Evolutionary conservation across 768 basidiomycete species (phyloP).

Genomic region (Daedaleopsis sinensis): DNA sequence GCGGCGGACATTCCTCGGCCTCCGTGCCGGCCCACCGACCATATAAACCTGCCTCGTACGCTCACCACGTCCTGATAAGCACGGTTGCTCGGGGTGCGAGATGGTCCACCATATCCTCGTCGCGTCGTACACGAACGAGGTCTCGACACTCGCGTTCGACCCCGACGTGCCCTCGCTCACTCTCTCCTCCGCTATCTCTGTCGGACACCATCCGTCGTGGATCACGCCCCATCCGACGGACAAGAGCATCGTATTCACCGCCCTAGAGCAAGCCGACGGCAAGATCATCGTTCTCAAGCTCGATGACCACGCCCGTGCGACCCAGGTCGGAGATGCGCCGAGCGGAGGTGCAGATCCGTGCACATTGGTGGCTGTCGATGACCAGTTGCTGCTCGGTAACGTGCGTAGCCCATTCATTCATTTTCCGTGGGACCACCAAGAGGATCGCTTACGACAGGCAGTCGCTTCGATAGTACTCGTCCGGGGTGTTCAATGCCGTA

Average conservation of each 20-base stretch:
- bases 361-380: conserved; percentile 57
- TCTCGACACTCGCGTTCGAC: conserved; percentile 69
- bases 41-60: conserved; percentile 13
- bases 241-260: conserved; percentile 62
- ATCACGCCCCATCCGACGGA: conserved; percentile 62
- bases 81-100: not conserved
- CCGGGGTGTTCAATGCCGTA: conserved; percentile 59
- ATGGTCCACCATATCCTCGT: conserved; percentile 52
- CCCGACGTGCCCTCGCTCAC: conserved; percentile 47
- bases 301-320: conserved; percentile 53
- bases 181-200: conserved; percentile 45
- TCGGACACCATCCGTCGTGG: conserved; percentile 78
- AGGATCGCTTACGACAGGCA: conserved; percentile 4
- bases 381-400: conserved; percentile 69
- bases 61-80: conserved; percentile 11
- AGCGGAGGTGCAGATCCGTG: conserved; percentile 69
- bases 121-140: conserved; percentile 64
- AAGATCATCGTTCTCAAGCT: conserved; percentile 61
- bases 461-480: conserved; percentile 57
- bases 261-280: conserved; percentile 70
- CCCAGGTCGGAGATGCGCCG: conserved; percentile 48
- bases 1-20: conserved; percentile 23
- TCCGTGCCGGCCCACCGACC: conserved; percentile 6
- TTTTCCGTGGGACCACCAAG: too few species aligned
- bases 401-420: conserved; percentile 46